Percentiles rank a stretch among this genome's conserved stretches.
These are phyloP conservation scores for Cryptosporidium canis DNA, from an alignment of 169 alveolate species.

Conservation along the genomic window DNA sequence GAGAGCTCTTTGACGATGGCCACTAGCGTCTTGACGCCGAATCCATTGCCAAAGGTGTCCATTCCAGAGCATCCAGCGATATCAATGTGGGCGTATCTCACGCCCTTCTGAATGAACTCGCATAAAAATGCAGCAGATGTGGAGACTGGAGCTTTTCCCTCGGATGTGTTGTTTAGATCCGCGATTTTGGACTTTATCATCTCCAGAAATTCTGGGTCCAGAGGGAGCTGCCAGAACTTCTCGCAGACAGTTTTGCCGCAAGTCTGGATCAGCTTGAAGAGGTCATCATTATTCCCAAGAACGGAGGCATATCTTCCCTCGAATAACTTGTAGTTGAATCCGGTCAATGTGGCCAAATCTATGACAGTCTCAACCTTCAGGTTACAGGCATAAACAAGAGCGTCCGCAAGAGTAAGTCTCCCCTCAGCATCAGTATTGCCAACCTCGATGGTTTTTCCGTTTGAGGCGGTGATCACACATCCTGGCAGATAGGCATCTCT, in stretches of 20 bases:
- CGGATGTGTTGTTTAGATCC: conserved; percentile 85
- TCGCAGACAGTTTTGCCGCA: conserved; percentile 84
- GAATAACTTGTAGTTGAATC: conserved; percentile 75
- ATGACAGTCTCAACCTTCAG: conserved; percentile 86
- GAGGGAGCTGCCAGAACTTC: conserved; percentile 89
- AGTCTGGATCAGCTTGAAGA: conserved; percentile 60
- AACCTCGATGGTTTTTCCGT: conserved; percentile 94
- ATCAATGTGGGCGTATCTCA: conserved; percentile 94
- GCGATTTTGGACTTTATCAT: conserved; percentile 87
- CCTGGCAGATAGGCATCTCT: conserved; percentile 91
- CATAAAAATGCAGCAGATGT: conserved; percentile 93
- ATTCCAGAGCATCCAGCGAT: conserved; percentile 94
- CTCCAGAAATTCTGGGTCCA: conserved; percentile 84
- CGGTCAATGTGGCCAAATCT: conserved; percentile 96
- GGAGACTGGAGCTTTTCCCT: conserved; percentile 84
- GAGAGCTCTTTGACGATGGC: conserved; percentile 57
- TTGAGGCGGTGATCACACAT: conserved; percentile 91
- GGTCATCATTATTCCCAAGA: conserved; percentile 78
- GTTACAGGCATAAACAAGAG: conserved; percentile 91
- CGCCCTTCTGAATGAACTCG: conserved; percentile 87
- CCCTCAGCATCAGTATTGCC: conserved; percentile 99
- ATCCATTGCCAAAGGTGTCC: conserved; percentile 84
- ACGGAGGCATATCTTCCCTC: conserved; percentile 77
- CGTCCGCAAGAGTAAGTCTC: conserved; percentile 95
- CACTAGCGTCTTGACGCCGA: conserved; percentile 82